Conservation (phyloP, 176 grass and related monocot genomes). For the Dactylis glomerata region DNA sequence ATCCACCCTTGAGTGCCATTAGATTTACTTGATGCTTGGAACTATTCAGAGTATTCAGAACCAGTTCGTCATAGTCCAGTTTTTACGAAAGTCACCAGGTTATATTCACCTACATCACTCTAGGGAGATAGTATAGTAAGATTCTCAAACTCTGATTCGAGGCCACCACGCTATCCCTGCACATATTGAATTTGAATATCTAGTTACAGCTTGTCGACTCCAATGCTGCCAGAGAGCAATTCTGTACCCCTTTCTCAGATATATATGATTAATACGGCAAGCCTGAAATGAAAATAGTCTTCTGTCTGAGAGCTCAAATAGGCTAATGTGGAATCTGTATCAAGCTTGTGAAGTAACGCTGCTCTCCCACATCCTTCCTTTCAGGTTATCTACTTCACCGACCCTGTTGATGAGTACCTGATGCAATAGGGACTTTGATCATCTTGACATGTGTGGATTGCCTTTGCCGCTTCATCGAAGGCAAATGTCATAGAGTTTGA, state of each 20-base stretch:
- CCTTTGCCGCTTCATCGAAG: slow-evolving; percentile 5
- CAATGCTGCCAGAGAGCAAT: neutral
- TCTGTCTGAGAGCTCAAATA: too few species aligned
- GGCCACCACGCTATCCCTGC: neutral
- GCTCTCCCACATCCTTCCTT: neutral
- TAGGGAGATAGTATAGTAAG: neutral
- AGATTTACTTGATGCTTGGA: neutral
- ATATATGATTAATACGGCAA: too few species aligned
- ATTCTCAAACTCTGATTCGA: neutral
- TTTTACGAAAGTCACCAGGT: too few species aligned
- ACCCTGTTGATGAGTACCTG: slow-evolving; percentile 91
- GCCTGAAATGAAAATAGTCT: too few species aligned
- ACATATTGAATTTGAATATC: neutral
- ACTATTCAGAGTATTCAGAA: neutral
- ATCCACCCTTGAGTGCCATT: too few species aligned
- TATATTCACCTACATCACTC: too few species aligned
- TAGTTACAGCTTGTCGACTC: neutral
- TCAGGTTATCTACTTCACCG: slow-evolving; percentile 96
- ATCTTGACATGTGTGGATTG: neutral
- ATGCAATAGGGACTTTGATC: slow-evolving; percentile 77
- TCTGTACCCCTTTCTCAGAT: too few species aligned
- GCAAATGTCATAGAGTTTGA: neutral
- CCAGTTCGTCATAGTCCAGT: neutral
- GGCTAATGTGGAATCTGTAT: neutral
- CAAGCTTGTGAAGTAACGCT: neutral